Evolutionary conservation across 345 rosid genomes (phyloP).

Genomic region (Brassica incana): DNA sequence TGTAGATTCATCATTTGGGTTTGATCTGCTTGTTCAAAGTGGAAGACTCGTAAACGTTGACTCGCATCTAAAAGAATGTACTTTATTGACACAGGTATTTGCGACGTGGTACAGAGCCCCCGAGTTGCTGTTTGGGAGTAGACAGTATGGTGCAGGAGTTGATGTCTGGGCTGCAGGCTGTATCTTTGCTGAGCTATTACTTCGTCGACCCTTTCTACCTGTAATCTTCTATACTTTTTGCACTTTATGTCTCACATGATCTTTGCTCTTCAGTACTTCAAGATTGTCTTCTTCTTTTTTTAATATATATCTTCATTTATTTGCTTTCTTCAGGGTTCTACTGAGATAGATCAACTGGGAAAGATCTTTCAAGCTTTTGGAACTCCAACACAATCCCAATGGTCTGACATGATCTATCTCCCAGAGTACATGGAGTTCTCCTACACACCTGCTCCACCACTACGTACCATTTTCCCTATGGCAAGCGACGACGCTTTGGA

Average conservation of each 20-base stretch:
- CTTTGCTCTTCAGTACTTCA: neutral
- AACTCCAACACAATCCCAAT: slow-evolving; percentile 54
- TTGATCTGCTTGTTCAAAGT: neutral
- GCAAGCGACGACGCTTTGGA: slow-evolving; percentile 62
- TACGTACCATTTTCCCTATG: slow-evolving; percentile 53
- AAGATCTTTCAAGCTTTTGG: slow-evolving; percentile 61
- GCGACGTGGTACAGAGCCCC: slow-evolving; percentile 72
- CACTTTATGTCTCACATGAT: neutral
- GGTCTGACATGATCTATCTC: slow-evolving; percentile 61
- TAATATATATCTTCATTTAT: neutral
- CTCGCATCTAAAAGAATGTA: neutral
- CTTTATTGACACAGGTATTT: slow-evolving; percentile 47
- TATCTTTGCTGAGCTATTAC: slow-evolving; percentile 61
- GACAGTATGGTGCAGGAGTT: slow-evolving; percentile 59
- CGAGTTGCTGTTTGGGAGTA: slow-evolving; percentile 56
- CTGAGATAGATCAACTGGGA: slow-evolving; percentile 61
- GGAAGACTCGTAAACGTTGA: neutral
- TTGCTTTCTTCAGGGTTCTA: slow-evolving; percentile 44
- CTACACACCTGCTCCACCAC: slow-evolving; percentile 45
- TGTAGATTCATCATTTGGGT: slow-evolving; percentile 14
- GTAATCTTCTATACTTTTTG: slow-evolving; percentile 21
- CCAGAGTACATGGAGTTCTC: slow-evolving; percentile 60
- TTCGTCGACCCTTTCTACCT: slow-evolving; percentile 55
- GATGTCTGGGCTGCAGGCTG: slow-evolving; percentile 74
- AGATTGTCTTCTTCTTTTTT: neutral